Evolutionary conservation across 331 rosid genomes (phyloP), one percentile per base, ranked within the genome.

Genomic region (Pyrus hybrid): DNA sequence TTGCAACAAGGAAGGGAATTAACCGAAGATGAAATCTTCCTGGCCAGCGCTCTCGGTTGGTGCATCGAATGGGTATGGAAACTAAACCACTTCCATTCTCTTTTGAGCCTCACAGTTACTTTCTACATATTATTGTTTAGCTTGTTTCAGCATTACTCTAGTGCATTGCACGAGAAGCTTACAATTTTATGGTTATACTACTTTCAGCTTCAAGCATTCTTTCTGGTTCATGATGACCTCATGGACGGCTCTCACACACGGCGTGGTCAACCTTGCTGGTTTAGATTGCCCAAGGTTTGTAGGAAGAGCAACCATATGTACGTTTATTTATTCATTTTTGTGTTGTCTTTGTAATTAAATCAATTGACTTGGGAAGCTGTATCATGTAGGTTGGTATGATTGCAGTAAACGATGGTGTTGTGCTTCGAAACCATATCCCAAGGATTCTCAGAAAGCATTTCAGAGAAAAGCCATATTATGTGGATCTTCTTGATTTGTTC

Each of bases 231-330:
- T 60, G 97, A 91, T 72, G 98, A 93, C 83, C 88, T 93, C 23
- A 90, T 91, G 98, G 98, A 93, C 77, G 87, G 60, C 72, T 91
- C 98, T 65, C 88, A 88, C 78, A 89, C 94, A 20, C 90, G 96
- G 7, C 93, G 98, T 16, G 94, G 97, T 74, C 97, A 90, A 63
- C 94, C 96, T 74, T 91, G 96, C 78, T 93, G 98, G 97, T 93
- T 77, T 79, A 86, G 93, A 81, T 56, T 91, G 70, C 93, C 97
- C 74, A 83, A 93, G 96, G 98, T 91, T 49, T 74, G 80, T 68
- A 32, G 41, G 49, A 35, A 17, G 32, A 75, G 33, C 60, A 33
- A 65, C 26, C n/a, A 47, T 37, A 5, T 32, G 43, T 5, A 9
- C 14, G 7, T 29, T 62, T 14, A 25, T 62, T 30, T 21, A 1